These are phyloP conservation scores for Metschnikowia cerradonensis DNA, from an alignment of 805 yeast species.

Conservation along the genomic window DNA sequence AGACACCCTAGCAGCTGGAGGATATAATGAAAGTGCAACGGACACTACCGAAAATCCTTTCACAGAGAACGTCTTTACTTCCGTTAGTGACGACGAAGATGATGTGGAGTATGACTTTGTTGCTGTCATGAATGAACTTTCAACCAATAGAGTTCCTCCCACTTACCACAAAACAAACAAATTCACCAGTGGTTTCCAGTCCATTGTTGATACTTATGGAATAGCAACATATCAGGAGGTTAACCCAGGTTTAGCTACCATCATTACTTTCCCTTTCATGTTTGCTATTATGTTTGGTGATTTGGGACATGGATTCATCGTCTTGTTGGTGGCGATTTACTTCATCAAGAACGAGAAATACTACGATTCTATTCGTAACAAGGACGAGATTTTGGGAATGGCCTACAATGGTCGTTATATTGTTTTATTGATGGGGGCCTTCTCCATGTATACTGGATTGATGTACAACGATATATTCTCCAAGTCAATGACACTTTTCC, in stretches of 20 bases:
- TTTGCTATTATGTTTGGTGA: conserved; percentile 85
- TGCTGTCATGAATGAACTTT: conserved; percentile 51
- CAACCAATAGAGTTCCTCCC: conserved; percentile 66
- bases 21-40: conserved; percentile 11
- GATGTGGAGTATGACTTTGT: conserved; percentile 19
- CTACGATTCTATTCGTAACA: conserved; percentile 49
- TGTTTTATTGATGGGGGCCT: conserved; percentile 63
- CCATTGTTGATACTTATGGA: conserved; percentile 74
- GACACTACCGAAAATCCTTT: conserved; percentile 7
- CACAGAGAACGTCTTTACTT: conserved; percentile 1
- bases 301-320: conserved; percentile 69
- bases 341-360: conserved; percentile 53
- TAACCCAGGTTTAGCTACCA: conserved; percentile 70
- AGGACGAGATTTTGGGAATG: conserved; percentile 77
- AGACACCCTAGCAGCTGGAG: conserved; percentile 11
- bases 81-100: conserved; percentile 18
- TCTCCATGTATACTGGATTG: conserved; percentile 72
- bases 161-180: conserved; percentile 68
- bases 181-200: conserved; percentile 65
- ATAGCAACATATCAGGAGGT: conserved; percentile 72
- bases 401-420: conserved; percentile 70
- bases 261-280: conserved; percentile 76
- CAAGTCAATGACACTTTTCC: conserved; percentile 61
- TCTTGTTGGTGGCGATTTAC: conserved; percentile 51
- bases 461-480: conserved; percentile 71